A percentile compares a stretch with the other conserved stretches of the same genome.
phyloP scores from a whole-genome alignment of 2,329 filamentous ascomycete genomes.

The Colletotrichum sublineola region DNA sequence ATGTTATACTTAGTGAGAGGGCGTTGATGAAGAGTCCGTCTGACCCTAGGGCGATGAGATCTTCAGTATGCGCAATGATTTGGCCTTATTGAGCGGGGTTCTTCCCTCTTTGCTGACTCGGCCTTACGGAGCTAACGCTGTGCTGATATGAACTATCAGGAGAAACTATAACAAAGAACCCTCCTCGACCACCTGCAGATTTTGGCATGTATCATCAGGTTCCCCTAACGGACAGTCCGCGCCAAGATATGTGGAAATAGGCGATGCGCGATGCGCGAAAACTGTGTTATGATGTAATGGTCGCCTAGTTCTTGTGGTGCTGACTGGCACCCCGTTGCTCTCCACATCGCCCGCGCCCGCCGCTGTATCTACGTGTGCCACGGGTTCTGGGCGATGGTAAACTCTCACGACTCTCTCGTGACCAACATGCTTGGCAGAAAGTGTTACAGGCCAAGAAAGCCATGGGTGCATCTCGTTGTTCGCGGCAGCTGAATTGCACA shows the following conservation, averaged over 20 bases:
- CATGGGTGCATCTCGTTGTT: not conserved
- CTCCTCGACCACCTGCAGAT: not conserved
- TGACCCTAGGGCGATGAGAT: not conserved
- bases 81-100: slow-evolving; percentile 29
- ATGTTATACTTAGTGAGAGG: not conserved
- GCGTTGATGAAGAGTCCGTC: not conserved
- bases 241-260: not conserved
- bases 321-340: slow-evolving; percentile 17
- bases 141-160: not conserved
- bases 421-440: not conserved
- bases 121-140: slow-evolving; percentile 19
- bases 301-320: slow-evolving; percentile 5
- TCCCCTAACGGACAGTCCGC: slow-evolving; percentile 29
- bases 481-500: not conserved
- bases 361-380: not conserved
- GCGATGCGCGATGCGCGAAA: not conserved
- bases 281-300: slow-evolving; percentile 10
- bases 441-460: not conserved
- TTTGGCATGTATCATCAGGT: not conserved
- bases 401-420: not conserved
- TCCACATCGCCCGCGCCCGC: not conserved
- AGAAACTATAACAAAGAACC: not conserved
- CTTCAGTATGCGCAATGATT: slow-evolving; percentile 1
- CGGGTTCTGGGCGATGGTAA: not conserved
- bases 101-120: slow-evolving; percentile 25